phyloP scores from a whole-genome alignment of 352 stramenopile species.

The Phytophthora brassicae region DNA sequence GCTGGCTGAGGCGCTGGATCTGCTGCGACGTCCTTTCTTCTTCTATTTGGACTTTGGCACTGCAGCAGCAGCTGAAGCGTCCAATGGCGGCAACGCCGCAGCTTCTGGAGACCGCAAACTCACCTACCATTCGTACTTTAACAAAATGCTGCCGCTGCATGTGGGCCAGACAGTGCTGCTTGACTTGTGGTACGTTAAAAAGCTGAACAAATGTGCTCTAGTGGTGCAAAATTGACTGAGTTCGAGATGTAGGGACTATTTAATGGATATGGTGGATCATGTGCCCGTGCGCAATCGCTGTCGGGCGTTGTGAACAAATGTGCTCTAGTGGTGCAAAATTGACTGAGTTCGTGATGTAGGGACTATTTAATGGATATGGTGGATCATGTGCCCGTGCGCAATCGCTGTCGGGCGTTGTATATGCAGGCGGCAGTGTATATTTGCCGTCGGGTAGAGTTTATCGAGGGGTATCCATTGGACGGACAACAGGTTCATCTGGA shows the following conservation, averaged over 20 bases:
- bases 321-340: not conserved
- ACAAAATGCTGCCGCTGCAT: slow-evolving; percentile 70
- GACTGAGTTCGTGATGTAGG: slow-evolving; percentile 24
- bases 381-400: slow-evolving; percentile 72
- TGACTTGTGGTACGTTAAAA: slow-evolving; percentile 59
- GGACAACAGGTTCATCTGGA: slow-evolving; percentile 54
- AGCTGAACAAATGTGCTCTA: not conserved
- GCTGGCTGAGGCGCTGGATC: slow-evolving; percentile 56
- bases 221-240: not conserved
- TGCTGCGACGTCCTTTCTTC: slow-evolving; percentile 73
- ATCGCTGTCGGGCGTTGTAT: slow-evolving; percentile 70
- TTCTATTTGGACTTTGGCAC: slow-evolving; percentile 75
- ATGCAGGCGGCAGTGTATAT: slow-evolving; percentile 73
- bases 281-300: slow-evolving; percentile 74
- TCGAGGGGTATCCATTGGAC: slow-evolving; percentile 63
- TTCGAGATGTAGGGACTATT: slow-evolving; percentile 51
- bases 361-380: slow-evolving; percentile 85
- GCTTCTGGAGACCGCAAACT: slow-evolving; percentile 47
- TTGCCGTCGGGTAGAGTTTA: slow-evolving; percentile 78
- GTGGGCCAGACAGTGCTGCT: slow-evolving; percentile 72
- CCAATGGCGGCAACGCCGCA: slow-evolving; percentile 26
- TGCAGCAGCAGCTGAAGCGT: slow-evolving; percentile 22
- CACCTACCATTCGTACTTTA: slow-evolving; percentile 63
- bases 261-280: slow-evolving; percentile 82
- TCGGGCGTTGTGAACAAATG: slow-evolving; percentile 35